Base-by-base conservation (phyloP, 1,284 basidiomycete genomes). In the Sutorius eximius region DNA sequence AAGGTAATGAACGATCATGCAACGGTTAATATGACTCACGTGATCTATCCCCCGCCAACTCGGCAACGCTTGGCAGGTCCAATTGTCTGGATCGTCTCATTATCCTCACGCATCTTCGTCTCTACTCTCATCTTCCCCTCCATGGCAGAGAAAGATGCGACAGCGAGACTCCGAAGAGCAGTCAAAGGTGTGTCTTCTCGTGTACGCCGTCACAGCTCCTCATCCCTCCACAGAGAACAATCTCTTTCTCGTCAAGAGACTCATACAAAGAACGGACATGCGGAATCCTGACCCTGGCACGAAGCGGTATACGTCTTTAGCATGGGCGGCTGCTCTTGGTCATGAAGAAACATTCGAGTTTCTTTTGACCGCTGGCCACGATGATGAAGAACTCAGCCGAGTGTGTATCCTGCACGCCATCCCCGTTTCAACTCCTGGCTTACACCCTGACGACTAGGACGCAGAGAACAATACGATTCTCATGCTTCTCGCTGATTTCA, bases 331-430 rank as follows among this genome's bases (percentile, higher is more conserved):
- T 22, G 81, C 87, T 0, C 81, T 91, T 30, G 91, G 90, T 1
- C 84, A 91, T 57, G 84, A 93, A 65, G 92, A 96, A 69, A 93
- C 91, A 2, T 95, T 94, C 61, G 91, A 95, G 65, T 96, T 88
- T 75, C 75, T 95, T 55, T 77, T 95, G 45, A 82, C 80, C 59
- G 85, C 81, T 41, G 92, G 91, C 16, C 93, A 95, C 69, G 94
- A 97, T 69, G 93, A 96, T 66, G 86, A 88, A 53, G 94, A 96
- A 71, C 78, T 93, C 58, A 93, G 88, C 70, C 83, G 86, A 77
- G 93, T 94, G 70, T 67, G 87, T 77, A 45, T 57, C 49, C n/a
- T 42, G 56, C 52, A 18, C 45, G 36, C 42, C 15, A 8, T 47
- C 49, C 37, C 44, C 45, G 30, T 51, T 30, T 50, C 43, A 20